phyloP scores from a whole-genome alignment of 768 basidiomycete genomes.

The Austroboletus festivus region DNA sequence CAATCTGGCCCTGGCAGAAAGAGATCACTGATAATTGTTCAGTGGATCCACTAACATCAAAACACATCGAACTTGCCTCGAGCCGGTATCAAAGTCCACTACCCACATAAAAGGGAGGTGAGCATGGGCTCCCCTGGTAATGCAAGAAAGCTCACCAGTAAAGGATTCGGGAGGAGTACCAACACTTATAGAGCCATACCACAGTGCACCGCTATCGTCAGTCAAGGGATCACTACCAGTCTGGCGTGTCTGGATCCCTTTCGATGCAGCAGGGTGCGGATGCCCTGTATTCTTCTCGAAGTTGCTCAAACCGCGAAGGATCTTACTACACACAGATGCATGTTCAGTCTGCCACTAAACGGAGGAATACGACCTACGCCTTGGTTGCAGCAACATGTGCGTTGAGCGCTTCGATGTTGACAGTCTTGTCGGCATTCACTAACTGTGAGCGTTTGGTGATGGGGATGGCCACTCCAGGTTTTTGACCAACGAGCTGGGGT shows the following conservation, averaged over 20 bases:
- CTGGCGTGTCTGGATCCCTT: background rate
- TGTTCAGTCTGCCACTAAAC: background rate
- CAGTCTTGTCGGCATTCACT: background rate
- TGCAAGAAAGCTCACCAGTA: slow-evolving; percentile 1
- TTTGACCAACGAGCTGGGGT: background rate
- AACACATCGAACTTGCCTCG: slow-evolving; percentile 12
- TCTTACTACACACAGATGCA: background rate
- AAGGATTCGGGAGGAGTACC: slow-evolving; percentile 4
- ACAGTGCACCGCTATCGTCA: background rate
- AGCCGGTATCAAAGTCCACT: slow-evolving; percentile 29
- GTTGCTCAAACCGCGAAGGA: background rate
- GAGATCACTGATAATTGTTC: slow-evolving; percentile 16
- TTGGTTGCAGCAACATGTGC: slow-evolving; percentile 5
- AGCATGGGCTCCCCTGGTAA: background rate
- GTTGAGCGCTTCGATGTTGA: background rate
- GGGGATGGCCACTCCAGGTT: background rate
- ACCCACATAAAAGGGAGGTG: background rate
- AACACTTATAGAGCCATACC: slow-evolving; percentile 12
- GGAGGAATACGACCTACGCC: slow-evolving; percentile 1
- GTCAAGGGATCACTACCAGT: background rate
- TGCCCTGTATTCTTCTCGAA: slow-evolving; percentile 3
- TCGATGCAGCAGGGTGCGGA: background rate
- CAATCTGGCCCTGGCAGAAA: slow-evolving; percentile 28
- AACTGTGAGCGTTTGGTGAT: slow-evolving; percentile 10
- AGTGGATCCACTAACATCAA: background rate